A percentile compares a stretch with the other conserved stretches of the same genome.
These are phyloP conservation scores for Ascosphaera acerosa DNA, from an alignment of 2,329 filamentous ascomycete species.

Conservation along the genomic window DNA sequence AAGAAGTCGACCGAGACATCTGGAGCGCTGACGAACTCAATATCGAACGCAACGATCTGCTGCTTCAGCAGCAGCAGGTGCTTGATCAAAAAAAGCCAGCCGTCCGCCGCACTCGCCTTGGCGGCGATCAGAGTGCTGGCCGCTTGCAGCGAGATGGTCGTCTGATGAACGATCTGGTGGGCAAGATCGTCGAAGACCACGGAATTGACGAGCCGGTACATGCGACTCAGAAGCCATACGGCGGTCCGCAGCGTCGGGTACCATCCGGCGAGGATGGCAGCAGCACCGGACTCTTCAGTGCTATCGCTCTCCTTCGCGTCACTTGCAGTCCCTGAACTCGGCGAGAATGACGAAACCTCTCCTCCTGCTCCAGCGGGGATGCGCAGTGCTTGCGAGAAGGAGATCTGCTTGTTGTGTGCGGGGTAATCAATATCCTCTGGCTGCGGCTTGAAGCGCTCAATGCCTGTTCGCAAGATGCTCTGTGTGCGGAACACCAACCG, in stretches of 20 bases:
- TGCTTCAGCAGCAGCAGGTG: conserved; percentile 91
- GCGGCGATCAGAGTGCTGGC: conserved; percentile 47
- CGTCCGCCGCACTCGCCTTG: conserved; percentile 37
- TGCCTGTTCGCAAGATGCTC: conserved; percentile 37
- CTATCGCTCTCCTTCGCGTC: conserved; percentile 15
- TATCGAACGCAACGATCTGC: conserved; percentile 86
- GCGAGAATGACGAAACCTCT: too few species aligned
- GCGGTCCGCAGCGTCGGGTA: conserved; percentile 42
- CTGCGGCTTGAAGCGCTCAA: conserved; percentile 38
- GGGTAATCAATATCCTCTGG: conserved; percentile 41
- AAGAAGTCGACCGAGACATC: conserved; percentile 39
- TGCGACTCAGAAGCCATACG: conserved; percentile 41
- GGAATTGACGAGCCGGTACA: conserved; percentile 43
- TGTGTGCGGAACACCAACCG: conserved; percentile 39
- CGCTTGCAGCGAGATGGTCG: conserved; percentile 55
- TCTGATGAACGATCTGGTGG: conserved; percentile 70
- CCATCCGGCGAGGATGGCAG: conserved; percentile 33
- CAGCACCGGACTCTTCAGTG: conserved; percentile 29
- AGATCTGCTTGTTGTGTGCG: conserved; percentile 22
- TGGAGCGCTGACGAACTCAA: conserved; percentile 40
- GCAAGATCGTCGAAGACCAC: conserved; percentile 46
- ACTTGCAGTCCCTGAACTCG: too few species aligned
- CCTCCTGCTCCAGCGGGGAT: conserved; percentile 10
- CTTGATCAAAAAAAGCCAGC: conserved; percentile 79
- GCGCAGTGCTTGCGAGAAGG: conserved; percentile 13